These are phyloP conservation scores for Diaporthe australafricana DNA, from an alignment of 2,329 filamentous ascomycete species.

Conservation along the genomic window DNA sequence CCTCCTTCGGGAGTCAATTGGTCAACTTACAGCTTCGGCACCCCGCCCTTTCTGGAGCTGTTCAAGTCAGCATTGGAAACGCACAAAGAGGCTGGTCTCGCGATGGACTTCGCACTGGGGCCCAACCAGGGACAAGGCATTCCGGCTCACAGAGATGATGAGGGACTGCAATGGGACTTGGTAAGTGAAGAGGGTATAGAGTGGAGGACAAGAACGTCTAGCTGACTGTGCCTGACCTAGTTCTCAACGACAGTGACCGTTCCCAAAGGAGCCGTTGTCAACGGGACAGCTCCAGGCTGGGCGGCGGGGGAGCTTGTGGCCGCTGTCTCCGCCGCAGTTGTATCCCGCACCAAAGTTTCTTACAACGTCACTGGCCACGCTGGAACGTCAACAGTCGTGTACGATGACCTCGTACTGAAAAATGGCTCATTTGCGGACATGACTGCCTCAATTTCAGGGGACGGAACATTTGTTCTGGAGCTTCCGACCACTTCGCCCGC, in stretches of 20 bases:
- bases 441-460: background rate
- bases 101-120: conserved; percentile 59
- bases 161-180: conserved; percentile 49
- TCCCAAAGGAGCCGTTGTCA: conserved; percentile 36
- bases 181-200: background rate
- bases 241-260: conserved; percentile 43
- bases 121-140: conserved; percentile 61
- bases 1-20: conserved; percentile 1
- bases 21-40: conserved; percentile 48
- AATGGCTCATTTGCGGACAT: conserved; percentile 6
- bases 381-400: background rate
- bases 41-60: conserved; percentile 40
- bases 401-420: background rate
- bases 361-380: conserved; percentile 34
- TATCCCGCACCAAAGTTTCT: background rate
- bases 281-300: background rate
- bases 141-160: conserved; percentile 49
- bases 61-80: conserved; percentile 40
- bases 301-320: background rate
- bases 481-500: background rate
- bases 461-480: background rate
- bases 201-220: too few relatives aligned
- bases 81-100: conserved; percentile 48
- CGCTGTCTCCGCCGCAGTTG: background rate
- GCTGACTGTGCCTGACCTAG: background rate